Base-by-base conservation (phyloP, 2,329 filamentous ascomycete genomes). In the Thielaviopsis euricoi region DNA sequence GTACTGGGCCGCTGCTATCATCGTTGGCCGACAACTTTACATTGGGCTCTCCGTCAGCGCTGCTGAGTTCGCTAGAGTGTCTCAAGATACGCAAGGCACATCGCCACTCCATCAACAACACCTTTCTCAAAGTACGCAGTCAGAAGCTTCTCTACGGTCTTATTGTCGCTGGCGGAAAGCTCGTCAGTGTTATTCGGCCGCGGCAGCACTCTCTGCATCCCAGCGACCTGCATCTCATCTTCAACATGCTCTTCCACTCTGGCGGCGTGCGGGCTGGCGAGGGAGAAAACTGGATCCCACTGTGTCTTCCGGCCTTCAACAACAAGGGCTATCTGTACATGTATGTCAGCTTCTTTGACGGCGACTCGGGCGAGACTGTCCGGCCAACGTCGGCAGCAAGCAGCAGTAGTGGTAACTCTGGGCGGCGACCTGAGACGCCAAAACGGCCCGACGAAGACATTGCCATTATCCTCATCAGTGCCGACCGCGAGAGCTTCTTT, bases 201-300 rank as follows among this genome's bases (percentile, higher is more conserved):
- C 90, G 94, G 64, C 88, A 93, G 59, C 93, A 98, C 69, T 96
- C 90, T 0, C 76, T 98, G 2, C 94, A 98, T 65, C 93, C 94
- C 0, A 91, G 90, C 62, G 93, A 98, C 67, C 76, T 98, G 23
- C 91, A 96, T 66, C 79, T 98, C 52, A 90, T 98, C 61, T 98
- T 98, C 76, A 97, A 97, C 67, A 98, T 98, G 94, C 81, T 98
- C 1, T 98, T 98, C 65, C 90, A 95, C 71, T 93, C 91, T 1
- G 88, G 89, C 53, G 86, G 88, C 50, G 86, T 98, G 67, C 91
- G 93, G 67, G 86, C 89, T 21, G 90, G 87, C 6, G 89, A 78
- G 46, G 93, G 91, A 29, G 93, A 98, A 70, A 96, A 91, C 65
- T 98, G 93, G 93, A 91, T 97, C 53, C 93, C 93, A 0, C 77